Conservation (phyloP, 2,329 filamentous ascomycete species). For the Penicillium sp. region DNA sequence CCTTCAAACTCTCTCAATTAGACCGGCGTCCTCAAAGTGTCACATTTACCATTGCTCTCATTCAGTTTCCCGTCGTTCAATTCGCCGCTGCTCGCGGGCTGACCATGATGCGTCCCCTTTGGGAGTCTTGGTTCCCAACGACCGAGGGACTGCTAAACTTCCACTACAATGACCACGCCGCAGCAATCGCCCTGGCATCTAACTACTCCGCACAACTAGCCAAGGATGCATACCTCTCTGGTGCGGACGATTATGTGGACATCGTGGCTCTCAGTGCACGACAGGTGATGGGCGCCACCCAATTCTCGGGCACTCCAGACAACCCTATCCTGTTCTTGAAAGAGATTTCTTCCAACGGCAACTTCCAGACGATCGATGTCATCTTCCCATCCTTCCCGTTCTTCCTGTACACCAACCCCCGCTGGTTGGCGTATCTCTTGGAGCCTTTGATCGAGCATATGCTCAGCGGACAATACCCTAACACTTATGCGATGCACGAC, state of each 20-base stretch:
- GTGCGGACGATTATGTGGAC: constrained; percentile 73
- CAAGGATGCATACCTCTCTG: constrained; percentile 71
- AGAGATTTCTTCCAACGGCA: constrained; percentile 83
- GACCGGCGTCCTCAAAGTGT: constrained; percentile 55
- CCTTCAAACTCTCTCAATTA: constrained; percentile 56
- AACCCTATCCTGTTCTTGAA: constrained; percentile 77
- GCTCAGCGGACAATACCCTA: constrained; percentile 80
- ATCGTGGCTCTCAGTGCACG: constrained; percentile 77
- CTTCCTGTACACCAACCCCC: constrained; percentile 81
- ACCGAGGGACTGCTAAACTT: constrained; percentile 68
- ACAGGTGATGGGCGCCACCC: constrained; percentile 77
- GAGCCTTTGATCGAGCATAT: constrained; percentile 82
- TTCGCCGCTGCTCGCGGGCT: constrained; percentile 75
- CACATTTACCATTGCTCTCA: constrained; percentile 74
- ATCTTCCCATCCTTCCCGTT: constrained; percentile 86
- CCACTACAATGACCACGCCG: constrained; percentile 73
- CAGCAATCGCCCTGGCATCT: constrained; percentile 64
- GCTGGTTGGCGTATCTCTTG: constrained; percentile 76
- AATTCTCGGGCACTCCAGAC: constrained; percentile 71
- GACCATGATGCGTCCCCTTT: constrained; percentile 76
- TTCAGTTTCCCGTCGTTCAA: constrained; percentile 77
- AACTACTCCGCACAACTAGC: constrained; percentile 74
- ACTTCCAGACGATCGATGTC: constrained; percentile 83
- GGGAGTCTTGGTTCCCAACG: constrained; percentile 72
- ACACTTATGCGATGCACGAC: constrained; percentile 59